phyloP scores from a whole-genome alignment of 1,139 yeast species.

The Yamadazyma siamensis region DNA sequence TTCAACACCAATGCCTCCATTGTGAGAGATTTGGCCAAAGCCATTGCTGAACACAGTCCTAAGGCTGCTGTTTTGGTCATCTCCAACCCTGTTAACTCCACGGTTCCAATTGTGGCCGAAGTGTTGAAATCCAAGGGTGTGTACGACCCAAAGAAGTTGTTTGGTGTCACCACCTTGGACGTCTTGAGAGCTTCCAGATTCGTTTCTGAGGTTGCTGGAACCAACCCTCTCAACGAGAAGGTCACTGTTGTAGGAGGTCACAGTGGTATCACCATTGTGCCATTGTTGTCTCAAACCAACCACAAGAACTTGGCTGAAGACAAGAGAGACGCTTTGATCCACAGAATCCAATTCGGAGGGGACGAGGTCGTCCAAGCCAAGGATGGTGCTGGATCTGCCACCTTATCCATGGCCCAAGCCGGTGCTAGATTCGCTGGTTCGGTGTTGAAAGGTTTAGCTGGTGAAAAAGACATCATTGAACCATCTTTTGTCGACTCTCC shows the following conservation, averaged over 20 bases:
- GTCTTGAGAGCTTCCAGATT: constrained; percentile 88
- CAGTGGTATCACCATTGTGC: constrained; percentile 93
- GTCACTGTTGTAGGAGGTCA: constrained; percentile 95
- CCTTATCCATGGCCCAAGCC: constrained; percentile 95
- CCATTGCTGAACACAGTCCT: constrained; percentile 72
- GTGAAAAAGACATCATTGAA: constrained; percentile 47
- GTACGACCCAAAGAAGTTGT: constrained; percentile 75
- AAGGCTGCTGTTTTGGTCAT: constrained; percentile 74
- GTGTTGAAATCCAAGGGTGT: constrained; percentile 72
- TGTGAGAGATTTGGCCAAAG: constrained; percentile 77
- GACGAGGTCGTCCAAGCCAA: constrained; percentile 96
- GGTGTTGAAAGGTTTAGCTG: constrained; percentile 55
- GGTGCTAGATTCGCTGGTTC: constrained; percentile 75
- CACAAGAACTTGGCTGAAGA: constrained; percentile 50
- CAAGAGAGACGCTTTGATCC: constrained; percentile 64
- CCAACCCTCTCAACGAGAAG: constrained; percentile 56
- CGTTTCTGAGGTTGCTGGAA: constrained; percentile 52
- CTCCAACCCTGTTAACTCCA: constrained; percentile 94
- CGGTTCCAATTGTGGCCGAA: constrained; percentile 91
- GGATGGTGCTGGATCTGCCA: constrained; percentile 93
- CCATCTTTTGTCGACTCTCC: constrained; percentile 51
- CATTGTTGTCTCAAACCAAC: constrained; percentile 68
- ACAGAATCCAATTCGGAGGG: constrained; percentile 95
- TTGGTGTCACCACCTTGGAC: constrained; percentile 93
- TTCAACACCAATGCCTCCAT: constrained; percentile 92